These are phyloP conservation scores for Tuctoria greenei DNA, from an alignment of 176 grass and related monocot genomes.

Conservation along the genomic window DNA sequence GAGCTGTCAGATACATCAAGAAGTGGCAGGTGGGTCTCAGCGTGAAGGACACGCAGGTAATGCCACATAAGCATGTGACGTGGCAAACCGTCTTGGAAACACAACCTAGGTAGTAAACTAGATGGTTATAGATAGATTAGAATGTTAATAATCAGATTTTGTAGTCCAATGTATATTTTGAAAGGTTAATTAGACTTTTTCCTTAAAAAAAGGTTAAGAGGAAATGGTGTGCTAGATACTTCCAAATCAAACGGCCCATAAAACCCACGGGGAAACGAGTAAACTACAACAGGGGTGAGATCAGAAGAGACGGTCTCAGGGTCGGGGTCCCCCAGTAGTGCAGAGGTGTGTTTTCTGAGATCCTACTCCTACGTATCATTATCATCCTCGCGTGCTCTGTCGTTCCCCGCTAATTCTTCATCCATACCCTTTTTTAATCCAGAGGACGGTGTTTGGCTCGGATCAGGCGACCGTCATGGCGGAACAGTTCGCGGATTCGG, in stretches of 20 bases:
- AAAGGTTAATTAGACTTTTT: too few species aligned
- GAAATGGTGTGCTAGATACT: conserved; percentile 14
- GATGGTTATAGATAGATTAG: too few species aligned
- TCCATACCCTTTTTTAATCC: background rate
- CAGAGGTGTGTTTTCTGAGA: conserved; percentile 30
- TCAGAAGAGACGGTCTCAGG: background rate
- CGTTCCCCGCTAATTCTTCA: background rate
- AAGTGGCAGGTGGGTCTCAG: too few species aligned
- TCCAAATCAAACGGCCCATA: conserved; percentile 23
- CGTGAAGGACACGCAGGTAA: too few species aligned
- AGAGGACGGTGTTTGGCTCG: conserved; percentile 7
- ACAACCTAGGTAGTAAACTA: too few species aligned
- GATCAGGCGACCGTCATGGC: conserved; percentile 33
- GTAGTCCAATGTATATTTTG: too few species aligned
- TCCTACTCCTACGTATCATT: conserved; percentile 7
- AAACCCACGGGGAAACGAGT: conserved; percentile 7
- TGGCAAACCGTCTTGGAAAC: too few species aligned
- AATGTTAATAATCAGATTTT: too few species aligned
- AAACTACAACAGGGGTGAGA: background rate
- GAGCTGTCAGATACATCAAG: background rate
- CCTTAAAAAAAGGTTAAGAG: background rate
- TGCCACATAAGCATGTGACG: too few species aligned
- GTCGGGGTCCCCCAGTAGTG: background rate
- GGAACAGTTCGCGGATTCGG: conserved; percentile 48
- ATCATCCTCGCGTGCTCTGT: background rate